Percentiles rank a stretch among this genome's conserved stretches.
Conservation (phyloP, 352 stramenopile genomes). For the Thraustochytrium sp. region DNA sequence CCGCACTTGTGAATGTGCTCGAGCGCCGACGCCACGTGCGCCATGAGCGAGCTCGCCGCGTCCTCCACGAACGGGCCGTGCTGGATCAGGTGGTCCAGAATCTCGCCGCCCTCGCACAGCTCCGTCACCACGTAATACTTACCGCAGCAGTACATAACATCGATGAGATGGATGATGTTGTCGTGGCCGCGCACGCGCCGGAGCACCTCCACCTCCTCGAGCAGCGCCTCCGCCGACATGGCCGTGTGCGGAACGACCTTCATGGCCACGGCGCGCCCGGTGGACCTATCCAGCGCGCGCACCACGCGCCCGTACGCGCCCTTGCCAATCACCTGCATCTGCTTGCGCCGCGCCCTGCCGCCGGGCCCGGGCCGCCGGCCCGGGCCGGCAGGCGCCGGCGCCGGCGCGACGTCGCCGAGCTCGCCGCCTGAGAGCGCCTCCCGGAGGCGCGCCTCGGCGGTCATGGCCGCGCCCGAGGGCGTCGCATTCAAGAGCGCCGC, state of each 20-base stretch:
- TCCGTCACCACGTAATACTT: conserved; percentile 44
- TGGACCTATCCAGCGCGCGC: conserved; percentile 10
- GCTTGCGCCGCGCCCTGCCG: neutral
- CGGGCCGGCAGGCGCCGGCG: neutral
- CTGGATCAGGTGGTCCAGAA: conserved; percentile 19
- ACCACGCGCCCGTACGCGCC: conserved; percentile 38
- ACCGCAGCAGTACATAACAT: conserved; percentile 42
- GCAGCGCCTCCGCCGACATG: conserved; percentile 42
- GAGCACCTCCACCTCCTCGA: conserved; percentile 42
- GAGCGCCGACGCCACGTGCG: neutral
- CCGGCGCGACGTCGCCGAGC: neutral
- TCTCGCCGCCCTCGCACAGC: conserved; percentile 38
- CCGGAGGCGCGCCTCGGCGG: neutral
- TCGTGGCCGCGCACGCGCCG: conserved; percentile 29
- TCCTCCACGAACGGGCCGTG: conserved; percentile 29
- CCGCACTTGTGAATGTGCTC: conserved; percentile 45
- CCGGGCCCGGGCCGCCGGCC: neutral
- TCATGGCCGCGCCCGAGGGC: neutral
- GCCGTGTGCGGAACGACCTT: conserved; percentile 41
- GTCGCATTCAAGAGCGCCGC: no score
- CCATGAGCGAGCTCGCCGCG: conserved; percentile 11
- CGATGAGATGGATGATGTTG: conserved; percentile 42
- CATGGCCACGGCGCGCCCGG: conserved; percentile 35
- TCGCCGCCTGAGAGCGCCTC: no score
- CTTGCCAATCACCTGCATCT: conserved; percentile 42